Base-by-base conservation (phyloP, 2,329 filamentous ascomycete genomes). In the Chrysosporium queenslandicum region DNA sequence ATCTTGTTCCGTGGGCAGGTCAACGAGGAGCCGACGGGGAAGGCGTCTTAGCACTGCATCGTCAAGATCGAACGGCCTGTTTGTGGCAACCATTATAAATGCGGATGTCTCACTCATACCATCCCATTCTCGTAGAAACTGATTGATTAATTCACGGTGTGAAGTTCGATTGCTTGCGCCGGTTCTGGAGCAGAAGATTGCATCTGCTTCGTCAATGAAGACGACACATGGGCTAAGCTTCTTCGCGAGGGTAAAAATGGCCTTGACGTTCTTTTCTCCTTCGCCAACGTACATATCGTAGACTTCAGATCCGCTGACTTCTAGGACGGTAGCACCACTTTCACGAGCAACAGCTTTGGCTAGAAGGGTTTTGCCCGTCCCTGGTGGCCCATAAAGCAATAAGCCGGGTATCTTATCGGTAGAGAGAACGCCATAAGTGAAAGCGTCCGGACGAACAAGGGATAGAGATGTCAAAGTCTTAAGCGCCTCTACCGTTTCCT, bases 41-140 rank as follows among this genome's bases (percentile, higher is more conserved):
- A 76, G 66, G 48, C 76, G 73, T 16, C 76, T 71, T 20, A 78
- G 67, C 18, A 76, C 70, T 2, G 75, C 76, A 41, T 75, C 71
- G 62, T 98, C 92, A 0, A 98, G 79, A 63, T 97, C 92, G 63
- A 94, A 96, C 0, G 92, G 92, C 8, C 91, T 78, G 68, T 98
- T 97, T 7, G 90, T 97, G 25, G 92, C 91, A 0, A 97, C 89
- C 89, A 98, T 96, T 68, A 98, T 91, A 66, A 98, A 97, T 2
- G 91, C 88, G 16, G 85, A 86, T 43, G 82, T 79, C 54, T 82
- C 76, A 60, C 86, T 85, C 74, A 97, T 84, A 9, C 92, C 92
- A 61, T 97, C 92, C 92, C 91, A 97, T 67, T 97, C 91, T 50
- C 89, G 85, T 46, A 98, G 74, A 67, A 97, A 97, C 69, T 98